Conservation (phyloP, 495 filamentous ascomycete genomes). For the Jackrogersella minutella region DNA sequence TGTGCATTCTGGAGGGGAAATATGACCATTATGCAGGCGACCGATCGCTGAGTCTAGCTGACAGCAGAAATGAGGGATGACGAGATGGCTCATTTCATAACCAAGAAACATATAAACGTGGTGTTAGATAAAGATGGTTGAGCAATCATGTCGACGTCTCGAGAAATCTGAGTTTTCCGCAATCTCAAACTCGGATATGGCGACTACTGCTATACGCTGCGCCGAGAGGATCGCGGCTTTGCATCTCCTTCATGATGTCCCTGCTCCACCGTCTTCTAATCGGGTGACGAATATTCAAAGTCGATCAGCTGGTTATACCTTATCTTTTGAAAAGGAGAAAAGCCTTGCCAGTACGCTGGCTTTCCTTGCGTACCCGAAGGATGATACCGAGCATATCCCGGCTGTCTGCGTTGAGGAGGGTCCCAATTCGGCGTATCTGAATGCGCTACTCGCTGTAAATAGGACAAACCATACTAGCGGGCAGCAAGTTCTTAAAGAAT, state of each 20-base stretch:
- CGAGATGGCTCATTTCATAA: neutral
- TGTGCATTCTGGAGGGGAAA: constrained; percentile 4
- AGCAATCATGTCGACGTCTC: neutral
- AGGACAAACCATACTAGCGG: constrained; percentile 15
- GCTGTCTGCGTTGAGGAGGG: constrained; percentile 52
- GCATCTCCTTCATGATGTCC: constrained; percentile 44
- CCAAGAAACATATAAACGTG: neutral
- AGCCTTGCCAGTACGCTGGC: constrained; percentile 46
- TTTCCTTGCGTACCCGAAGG: constrained; percentile 49
- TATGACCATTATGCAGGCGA: constrained; percentile 9
- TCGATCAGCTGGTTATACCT: constrained; percentile 18
- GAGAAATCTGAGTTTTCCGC: neutral
- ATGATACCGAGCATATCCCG: constrained; percentile 46
- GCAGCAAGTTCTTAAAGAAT: constrained; percentile 29
- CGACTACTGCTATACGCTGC: constrained; percentile 27
- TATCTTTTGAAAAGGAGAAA: constrained; percentile 48
- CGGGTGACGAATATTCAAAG: constrained; percentile 17
- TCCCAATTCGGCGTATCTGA: constrained; percentile 26
- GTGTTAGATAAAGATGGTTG: neutral
- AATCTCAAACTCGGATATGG: constrained; percentile 17
- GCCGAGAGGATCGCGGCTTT: constrained; percentile 44
- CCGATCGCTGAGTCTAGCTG: constrained; percentile 4
- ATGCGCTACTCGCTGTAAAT: constrained; percentile 53
- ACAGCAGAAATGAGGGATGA: neutral
- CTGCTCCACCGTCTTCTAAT: constrained; percentile 38